These are phyloP conservation scores for Leptographium lundbergii DNA, from an alignment of 2,329 filamentous ascomycete species.

Conservation along the genomic window DNA sequence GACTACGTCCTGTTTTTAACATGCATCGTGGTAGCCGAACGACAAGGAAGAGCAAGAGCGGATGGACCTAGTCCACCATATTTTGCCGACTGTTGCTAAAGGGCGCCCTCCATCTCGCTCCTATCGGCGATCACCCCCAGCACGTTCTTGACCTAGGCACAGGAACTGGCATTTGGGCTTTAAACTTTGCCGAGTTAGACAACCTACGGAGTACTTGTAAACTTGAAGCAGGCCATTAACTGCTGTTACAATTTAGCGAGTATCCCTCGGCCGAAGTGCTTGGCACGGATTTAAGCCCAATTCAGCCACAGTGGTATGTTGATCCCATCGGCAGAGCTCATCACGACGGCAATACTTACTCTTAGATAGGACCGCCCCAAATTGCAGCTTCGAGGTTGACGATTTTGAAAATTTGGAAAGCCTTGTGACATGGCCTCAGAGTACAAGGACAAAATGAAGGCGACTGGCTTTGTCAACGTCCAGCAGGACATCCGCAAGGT, in stretches of 20 bases:
- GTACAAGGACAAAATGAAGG: too few species aligned
- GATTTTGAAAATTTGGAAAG: constrained; percentile 24
- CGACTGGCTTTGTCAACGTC: too few species aligned
- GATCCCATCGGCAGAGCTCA: constrained; percentile 20
- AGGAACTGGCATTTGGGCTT: constrained; percentile 52
- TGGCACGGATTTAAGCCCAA: constrained; percentile 54
- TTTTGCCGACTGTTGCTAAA: constrained; percentile 33
- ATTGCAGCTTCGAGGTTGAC: constrained; percentile 62
- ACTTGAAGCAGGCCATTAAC: too few species aligned
- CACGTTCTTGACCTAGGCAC: constrained; percentile 30
- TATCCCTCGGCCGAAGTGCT: constrained; percentile 33
- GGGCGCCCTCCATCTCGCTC: constrained; percentile 28
- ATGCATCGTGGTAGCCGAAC: neutral
- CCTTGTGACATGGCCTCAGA: too few species aligned
- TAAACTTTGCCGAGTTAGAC: constrained; percentile 38
- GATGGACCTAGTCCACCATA: constrained; percentile 27
- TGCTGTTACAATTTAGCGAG: neutral
- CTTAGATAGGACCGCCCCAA: constrained; percentile 34
- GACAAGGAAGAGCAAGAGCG: constrained; percentile 2
- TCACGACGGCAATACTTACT: neutral
- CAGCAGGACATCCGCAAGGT: too few species aligned
- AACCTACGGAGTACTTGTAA: too few species aligned
- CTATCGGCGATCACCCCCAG: constrained; percentile 29
- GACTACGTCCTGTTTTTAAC: neutral
- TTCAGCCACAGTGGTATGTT: constrained; percentile 34